phyloP scores from a whole-genome alignment of 2,329 filamentous ascomycete genomes.

The Nothophaeocryptopus gaeumannii region DNA sequence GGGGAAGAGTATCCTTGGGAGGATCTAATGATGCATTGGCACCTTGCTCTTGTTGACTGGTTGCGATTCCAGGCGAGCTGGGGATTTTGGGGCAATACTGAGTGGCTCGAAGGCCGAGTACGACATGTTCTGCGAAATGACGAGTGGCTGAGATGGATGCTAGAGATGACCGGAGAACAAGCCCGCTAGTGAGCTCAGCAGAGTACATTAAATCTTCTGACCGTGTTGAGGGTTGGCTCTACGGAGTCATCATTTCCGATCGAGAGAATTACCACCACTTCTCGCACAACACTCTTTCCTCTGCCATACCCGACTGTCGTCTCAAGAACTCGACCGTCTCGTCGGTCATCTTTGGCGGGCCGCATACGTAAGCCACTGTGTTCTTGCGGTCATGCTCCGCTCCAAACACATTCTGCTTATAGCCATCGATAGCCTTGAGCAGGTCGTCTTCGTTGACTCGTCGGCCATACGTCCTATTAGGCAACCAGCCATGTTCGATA shows the following conservation, averaged over 20 bases:
- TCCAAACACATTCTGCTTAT: constrained; percentile 25
- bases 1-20: constrained; percentile 53
- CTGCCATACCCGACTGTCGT: constrained; percentile 38
- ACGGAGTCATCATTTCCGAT: no score
- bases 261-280: constrained; percentile 48
- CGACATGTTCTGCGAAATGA: constrained; percentile 20
- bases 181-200: no score
- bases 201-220: no score
- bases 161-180: no score
- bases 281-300: constrained; percentile 46
- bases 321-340: constrained; percentile 42
- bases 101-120: constrained; percentile 26
- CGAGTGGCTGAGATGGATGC: constrained; percentile 15
- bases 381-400: constrained; percentile 33
- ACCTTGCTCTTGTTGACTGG: constrained; percentile 67
- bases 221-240: no score
- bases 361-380: constrained; percentile 49
- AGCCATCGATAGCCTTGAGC: constrained; percentile 37
- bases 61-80: constrained; percentile 45
- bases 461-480: constrained; percentile 31
- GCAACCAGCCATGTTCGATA: constrained; percentile 32
- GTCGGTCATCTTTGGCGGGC: constrained; percentile 50
- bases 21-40: constrained; percentile 59
- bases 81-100: constrained; percentile 28
- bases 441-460: constrained; percentile 37